Conservation (phyloP, 1,139 yeast genomes). For the Scheffersomyces titani region DNA sequence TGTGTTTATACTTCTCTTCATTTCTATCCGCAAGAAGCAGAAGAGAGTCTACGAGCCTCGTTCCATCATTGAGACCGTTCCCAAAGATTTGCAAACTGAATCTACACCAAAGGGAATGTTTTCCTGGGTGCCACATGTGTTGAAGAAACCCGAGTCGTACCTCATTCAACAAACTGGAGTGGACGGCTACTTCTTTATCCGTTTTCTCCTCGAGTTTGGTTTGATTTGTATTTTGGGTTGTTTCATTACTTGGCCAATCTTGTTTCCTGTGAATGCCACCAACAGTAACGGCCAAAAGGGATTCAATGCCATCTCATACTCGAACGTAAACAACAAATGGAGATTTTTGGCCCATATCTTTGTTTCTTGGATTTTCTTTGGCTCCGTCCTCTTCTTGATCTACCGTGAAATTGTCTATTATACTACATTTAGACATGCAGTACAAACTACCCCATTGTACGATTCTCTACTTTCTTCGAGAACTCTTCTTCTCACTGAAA, state of each 20-base stretch:
- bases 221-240: conserved; percentile 64
- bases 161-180: conserved; percentile 78
- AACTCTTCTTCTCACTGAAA: conserved; percentile 66
- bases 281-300: conserved; percentile 60
- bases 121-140: conserved; percentile 55
- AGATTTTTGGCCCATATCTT: conserved; percentile 74
- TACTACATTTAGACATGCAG: conserved; percentile 63
- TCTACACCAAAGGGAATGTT: conserved; percentile 57
- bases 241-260: conserved; percentile 68
- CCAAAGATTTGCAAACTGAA: conserved; percentile 48
- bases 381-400: conserved; percentile 57
- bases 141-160: conserved; percentile 62
- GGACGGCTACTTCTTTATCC: conserved; percentile 84
- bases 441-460: conserved; percentile 70
- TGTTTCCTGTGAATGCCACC: conserved; percentile 86
- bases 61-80: conserved; percentile 44
- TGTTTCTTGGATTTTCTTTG: conserved; percentile 68
- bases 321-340: conserved; percentile 62
- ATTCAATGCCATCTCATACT: conserved; percentile 59
- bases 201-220: conserved; percentile 70
- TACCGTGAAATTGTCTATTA: conserved; percentile 74
- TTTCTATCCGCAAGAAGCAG: conserved; percentile 65
- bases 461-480: conserved; percentile 67
- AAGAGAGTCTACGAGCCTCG: conserved; percentile 84
- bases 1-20: conserved; percentile 57